Base-by-base conservation (phyloP, 768 basidiomycete species). In the Termitomyces titanicus region DNA sequence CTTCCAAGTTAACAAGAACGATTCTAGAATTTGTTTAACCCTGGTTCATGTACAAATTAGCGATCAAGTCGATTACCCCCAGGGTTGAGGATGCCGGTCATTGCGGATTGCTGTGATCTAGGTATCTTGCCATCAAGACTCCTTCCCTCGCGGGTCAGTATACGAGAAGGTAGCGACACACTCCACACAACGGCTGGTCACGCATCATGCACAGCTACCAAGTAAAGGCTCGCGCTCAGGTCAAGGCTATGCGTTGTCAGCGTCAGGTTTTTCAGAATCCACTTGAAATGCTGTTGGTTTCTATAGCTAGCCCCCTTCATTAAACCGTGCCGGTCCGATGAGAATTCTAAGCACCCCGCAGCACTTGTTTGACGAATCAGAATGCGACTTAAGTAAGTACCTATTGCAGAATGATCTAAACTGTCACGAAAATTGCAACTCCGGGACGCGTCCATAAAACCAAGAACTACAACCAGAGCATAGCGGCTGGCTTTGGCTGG, bases 51-150 rank as follows among this genome's bases (percentile, higher is more conserved):
- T 8, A 1, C 40, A 12, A 42, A 42, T 11, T 5, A 39, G 11
- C 22, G n/a, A n/a, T n/a, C n/a, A n/a, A n/a, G n/a, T n/a, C n/a
- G n/a, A n/a, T n/a, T n/a, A n/a, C n/a, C n/a, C n/a, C n/a, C n/a
- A 1, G 39, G 18, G 20, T 10, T 18, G 20, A 40, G 22, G 39
- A 11, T 8, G 33, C 39, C 39, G 39, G n/a, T n/a, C n/a, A 29
- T 29, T 29, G 29, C n/a, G 39, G 12, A 15, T 10, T 83, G 72
- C 60, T 82, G 82, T 63, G 74, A 80, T 20, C 64, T n/a, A 11
- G 3, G 12, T 33, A 33, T 17, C 10, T 27, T 45, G 17, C 20
- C 31, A 53, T 53, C 51, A 43, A 33, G 43, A 18, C 24, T 53
- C 47, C 56, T 53, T 11, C 17, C 35, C 40, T 48, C 13, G 40